Percentiles rank a stretch among this genome's conserved stretches.
Evolutionary conservation across 2,329 filamentous ascomycete species (phyloP).

Genomic region (Hymenoscyphus infarciens): DNA sequence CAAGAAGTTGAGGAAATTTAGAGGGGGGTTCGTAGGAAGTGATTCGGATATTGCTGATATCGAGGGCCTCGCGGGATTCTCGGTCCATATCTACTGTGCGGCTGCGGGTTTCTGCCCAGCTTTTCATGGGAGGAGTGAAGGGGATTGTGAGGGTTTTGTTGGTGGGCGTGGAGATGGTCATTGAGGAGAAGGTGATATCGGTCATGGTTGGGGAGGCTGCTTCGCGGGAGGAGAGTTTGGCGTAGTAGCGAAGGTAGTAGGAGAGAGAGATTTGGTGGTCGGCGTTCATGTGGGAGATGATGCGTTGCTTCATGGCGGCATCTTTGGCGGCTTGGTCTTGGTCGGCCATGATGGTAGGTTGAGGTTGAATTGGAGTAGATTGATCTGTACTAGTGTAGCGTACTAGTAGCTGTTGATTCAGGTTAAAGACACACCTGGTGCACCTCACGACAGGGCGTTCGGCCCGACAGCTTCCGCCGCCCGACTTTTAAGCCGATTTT

Average conservation of each 20-base stretch:
- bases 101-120: constrained; percentile 63
- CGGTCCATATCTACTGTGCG: constrained; percentile 72
- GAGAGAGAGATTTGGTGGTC: constrained; percentile 73
- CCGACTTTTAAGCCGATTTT: no score
- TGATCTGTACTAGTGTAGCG: no score
- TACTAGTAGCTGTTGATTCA: not conserved
- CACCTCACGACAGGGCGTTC: no score
- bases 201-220: constrained; percentile 58
- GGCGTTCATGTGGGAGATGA: constrained; percentile 82
- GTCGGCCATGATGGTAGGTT: constrained; percentile 9
- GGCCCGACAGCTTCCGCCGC: no score
- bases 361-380: not conserved
- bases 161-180: constrained; percentile 56
- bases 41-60: constrained; percentile 45
- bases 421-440: not conserved
- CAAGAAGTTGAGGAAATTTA: constrained; percentile 43
- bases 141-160: constrained; percentile 50
- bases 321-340: constrained; percentile 34
- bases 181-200: constrained; percentile 60
- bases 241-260: constrained; percentile 74
- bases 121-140: constrained; percentile 67
- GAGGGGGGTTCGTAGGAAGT: constrained; percentile 37
- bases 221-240: constrained; percentile 50
- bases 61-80: constrained; percentile 56
- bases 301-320: constrained; percentile 52